phyloP scores from a whole-genome alignment of 1,139 yeast species.

The Kodamaea arcana region DNA sequence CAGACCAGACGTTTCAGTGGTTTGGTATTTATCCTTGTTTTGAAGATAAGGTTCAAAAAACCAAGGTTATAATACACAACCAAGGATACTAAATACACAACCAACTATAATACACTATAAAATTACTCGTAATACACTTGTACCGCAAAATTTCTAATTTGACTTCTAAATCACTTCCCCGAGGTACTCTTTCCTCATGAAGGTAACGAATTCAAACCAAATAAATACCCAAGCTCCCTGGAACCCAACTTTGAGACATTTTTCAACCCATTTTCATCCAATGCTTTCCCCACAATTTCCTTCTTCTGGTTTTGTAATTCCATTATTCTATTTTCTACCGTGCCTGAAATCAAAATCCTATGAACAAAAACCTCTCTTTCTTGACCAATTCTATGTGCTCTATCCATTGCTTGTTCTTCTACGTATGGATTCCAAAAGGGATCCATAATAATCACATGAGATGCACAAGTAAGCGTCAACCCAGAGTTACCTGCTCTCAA shows the following conservation, averaged over 20 bases:
- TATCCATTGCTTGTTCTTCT: constrained; percentile 93
- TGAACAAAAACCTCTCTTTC: constrained; percentile 69
- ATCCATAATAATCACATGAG: constrained; percentile 83
- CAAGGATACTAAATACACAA: too few species aligned
- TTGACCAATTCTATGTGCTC: constrained; percentile 94
- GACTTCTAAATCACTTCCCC: too few species aligned
- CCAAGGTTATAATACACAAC: too few species aligned
- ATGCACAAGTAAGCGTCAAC: constrained; percentile 86
- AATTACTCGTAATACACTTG: too few species aligned
- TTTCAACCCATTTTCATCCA: constrained; percentile 68
- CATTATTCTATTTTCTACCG: constrained; percentile 85
- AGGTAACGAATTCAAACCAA: constrained; percentile 73
- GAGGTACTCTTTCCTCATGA: too few species aligned
- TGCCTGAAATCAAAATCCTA: constrained; percentile 57
- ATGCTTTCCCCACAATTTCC: constrained; percentile 71
- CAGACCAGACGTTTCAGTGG: too few species aligned
- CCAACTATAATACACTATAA: too few species aligned
- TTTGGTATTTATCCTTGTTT: too few species aligned
- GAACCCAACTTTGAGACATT: constrained; percentile 63
- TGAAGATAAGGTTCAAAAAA: too few species aligned
- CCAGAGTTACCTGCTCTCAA: constrained; percentile 93
- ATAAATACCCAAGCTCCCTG: constrained; percentile 71
- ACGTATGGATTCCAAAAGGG: constrained; percentile 98
- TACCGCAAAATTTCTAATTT: too few species aligned
- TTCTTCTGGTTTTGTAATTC: constrained; percentile 71